These are phyloP conservation scores for Tricholoma sp. DNA, from an alignment of 768 basidiomycete genomes.

Conservation along the genomic window DNA sequence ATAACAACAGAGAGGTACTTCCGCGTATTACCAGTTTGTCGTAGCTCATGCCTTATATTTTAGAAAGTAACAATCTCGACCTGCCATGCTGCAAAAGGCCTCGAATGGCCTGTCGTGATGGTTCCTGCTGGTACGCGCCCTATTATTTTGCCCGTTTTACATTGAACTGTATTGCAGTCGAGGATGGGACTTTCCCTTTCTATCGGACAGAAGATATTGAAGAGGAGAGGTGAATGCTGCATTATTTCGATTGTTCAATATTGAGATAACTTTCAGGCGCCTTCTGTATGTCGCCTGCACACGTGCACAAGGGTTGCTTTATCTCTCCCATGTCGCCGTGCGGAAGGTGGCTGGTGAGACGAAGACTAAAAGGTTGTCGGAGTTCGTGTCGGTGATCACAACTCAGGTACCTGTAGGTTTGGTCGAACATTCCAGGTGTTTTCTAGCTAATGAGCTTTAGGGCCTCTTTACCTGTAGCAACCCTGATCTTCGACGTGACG, in stretches of 20 bases:
- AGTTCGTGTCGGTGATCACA: conserved; percentile 47
- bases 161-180: conserved; percentile 39
- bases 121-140: conserved; percentile 53
- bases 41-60: not conserved
- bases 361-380: conserved; percentile 46
- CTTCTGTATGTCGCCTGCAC: conserved; percentile 88
- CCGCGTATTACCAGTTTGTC: not conserved
- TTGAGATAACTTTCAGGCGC: conserved; percentile 40
- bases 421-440: not conserved
- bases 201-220: conserved; percentile 66
- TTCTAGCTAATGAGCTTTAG: conserved; percentile 14
- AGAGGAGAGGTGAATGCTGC: conserved; percentile 66
- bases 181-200: conserved; percentile 72
- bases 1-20: conserved; percentile 24
- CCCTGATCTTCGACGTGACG: conserved; percentile 36
- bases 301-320: conserved; percentile 69
- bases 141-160: not conserved
- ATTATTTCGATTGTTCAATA: not conserved
- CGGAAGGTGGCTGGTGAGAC: conserved; percentile 41
- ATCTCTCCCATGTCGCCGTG: conserved; percentile 44
- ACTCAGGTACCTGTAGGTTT: conserved; percentile 37
- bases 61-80: conserved; percentile 83
- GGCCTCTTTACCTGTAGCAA: conserved; percentile 39
- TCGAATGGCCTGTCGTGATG: conserved; percentile 91
- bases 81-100: conserved; percentile 85